Evolutionary conservation across 1,284 basidiomycete genomes (phyloP).

Genomic region (Ceratobasidium sp.): DNA sequence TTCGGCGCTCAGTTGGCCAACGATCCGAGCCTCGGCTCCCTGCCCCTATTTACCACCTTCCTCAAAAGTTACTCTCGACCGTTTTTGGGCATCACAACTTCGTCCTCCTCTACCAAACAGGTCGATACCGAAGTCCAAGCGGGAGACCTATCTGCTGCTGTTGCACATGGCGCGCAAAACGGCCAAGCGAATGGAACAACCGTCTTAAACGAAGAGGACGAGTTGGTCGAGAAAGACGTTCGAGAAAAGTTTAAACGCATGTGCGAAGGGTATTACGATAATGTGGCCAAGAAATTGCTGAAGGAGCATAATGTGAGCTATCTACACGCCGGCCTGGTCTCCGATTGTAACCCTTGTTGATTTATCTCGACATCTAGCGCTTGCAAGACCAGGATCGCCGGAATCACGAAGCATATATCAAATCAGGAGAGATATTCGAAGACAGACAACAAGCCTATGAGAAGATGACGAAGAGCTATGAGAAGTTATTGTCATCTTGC

Average conservation of each 20-base stretch:
- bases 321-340: slow-evolving; percentile 19
- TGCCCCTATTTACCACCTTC: slow-evolving; percentile 86
- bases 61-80: slow-evolving; percentile 86
- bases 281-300: slow-evolving; percentile 89
- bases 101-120: slow-evolving; percentile 66
- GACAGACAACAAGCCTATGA: slow-evolving; percentile 99
- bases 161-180: slow-evolving; percentile 42
- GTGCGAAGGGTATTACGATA: slow-evolving; percentile 94
- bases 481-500: slow-evolving; percentile 87
- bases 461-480: slow-evolving; percentile 96
- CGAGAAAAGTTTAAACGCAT: slow-evolving; percentile 92
- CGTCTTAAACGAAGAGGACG: slow-evolving; percentile 66
- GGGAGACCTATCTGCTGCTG: slow-evolving; percentile 57
- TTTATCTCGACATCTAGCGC: slow-evolving; percentile 65
- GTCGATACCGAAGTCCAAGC: slow-evolving; percentile 67
- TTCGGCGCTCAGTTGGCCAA: slow-evolving; percentile 75
- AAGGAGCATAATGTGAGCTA: slow-evolving; percentile 86
- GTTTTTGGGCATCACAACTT: slow-evolving; percentile 78
- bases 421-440: slow-evolving; percentile 98
- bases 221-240: slow-evolving; percentile 85
- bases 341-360: slow-evolving; percentile 14
- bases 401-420: slow-evolving; percentile 99
- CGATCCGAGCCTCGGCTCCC: slow-evolving; percentile 86
- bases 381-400: slow-evolving; percentile 96
- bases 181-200: slow-evolving; percentile 48